Evolutionary conservation across 1,284 basidiomycete species (phyloP), one percentile per base, ranked within the genome.

Genomic region (Termitomyces sp.): DNA sequence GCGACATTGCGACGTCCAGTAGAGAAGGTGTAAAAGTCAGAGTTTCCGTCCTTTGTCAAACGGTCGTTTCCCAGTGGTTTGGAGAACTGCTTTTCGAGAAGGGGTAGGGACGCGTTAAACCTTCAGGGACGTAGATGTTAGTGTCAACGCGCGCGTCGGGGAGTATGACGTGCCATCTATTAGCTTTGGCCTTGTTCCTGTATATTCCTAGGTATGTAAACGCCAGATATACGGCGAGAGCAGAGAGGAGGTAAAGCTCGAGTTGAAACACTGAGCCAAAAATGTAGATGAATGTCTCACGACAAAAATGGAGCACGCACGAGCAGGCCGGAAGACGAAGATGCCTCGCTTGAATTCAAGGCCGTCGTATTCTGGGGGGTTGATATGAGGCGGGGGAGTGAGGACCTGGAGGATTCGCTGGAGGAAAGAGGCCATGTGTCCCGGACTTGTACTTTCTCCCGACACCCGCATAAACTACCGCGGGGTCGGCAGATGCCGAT

Each of bases 11-110:
- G 84, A 56, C 93, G 79, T 56, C 93, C 93, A 1, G 92, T 92
- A 31, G 91, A 92, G 72, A 88, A 96, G 62, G 79, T 78, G 72
- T 92, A 90, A 68, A 85, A 90, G 72, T 91, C 86, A 5, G 84
- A 79, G 61, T 86, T 77, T 15, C 91, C 90, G 64, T 93, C 90
- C 45, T 72, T 62, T 41, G 77, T 75, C 53, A 83, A 68, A n/a
- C 78, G 70, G n/a, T 73, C 74, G 28, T 73, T 70, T 54, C 65
- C 60, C 26, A 77, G 56, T 58, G 89, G 85, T 45, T 73, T 78
- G 24, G 87, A 85, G 69, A 92, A 92, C 65, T 92, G 88, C 41
- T 77, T 69, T 42, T 76, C 68, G 56, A 87, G 80, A 54, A 88
- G 67, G 10, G 77, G 70, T 15, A 70, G 67, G 66, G 89, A 80